These are phyloP conservation scores for Taphrina confusa DNA, from an alignment of 1,139 yeast genomes.

Conservation along the genomic window DNA sequence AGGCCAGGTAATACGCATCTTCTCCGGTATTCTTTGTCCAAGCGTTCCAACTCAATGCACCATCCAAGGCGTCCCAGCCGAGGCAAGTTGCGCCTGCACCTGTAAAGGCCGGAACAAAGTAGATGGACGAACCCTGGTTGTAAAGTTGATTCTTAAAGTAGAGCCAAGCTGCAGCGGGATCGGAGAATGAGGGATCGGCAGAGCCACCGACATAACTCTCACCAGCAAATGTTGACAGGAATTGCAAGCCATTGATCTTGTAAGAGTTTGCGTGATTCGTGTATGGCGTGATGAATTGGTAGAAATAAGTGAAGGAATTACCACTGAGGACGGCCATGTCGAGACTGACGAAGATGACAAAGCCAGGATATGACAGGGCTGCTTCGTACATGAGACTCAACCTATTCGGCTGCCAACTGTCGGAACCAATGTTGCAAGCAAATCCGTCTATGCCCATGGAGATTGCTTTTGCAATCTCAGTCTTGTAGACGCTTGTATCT, in stretches of 20 bases:
- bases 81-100: constrained; percentile 19
- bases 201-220: constrained; percentile 17
- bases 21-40: constrained; percentile 34
- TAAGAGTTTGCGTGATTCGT: constrained; percentile 29
- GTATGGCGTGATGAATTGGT: constrained; percentile 17
- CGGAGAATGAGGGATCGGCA: not conserved
- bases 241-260: constrained; percentile 19
- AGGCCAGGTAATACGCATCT: constrained; percentile 22
- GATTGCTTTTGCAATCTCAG: constrained; percentile 33
- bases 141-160: constrained; percentile 34
- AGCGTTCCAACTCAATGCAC: constrained; percentile 36
- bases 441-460: constrained; percentile 37
- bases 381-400: constrained; percentile 34
- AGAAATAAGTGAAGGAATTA: not conserved
- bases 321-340: constrained; percentile 33
- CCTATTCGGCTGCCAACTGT: constrained; percentile 30
- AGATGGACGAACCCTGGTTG: constrained; percentile 17
- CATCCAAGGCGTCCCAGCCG: constrained; percentile 37
- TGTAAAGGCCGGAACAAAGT: constrained; percentile 36
- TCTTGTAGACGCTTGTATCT: not conserved
- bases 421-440: constrained; percentile 37
- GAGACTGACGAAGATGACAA: constrained; percentile 33
- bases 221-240: constrained; percentile 37
- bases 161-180: constrained; percentile 29
- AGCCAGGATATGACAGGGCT: constrained; percentile 23